These are phyloP conservation scores for Lipomyces mesembrius DNA, from an alignment of 805 yeast species.

Conservation along the genomic window DNA sequence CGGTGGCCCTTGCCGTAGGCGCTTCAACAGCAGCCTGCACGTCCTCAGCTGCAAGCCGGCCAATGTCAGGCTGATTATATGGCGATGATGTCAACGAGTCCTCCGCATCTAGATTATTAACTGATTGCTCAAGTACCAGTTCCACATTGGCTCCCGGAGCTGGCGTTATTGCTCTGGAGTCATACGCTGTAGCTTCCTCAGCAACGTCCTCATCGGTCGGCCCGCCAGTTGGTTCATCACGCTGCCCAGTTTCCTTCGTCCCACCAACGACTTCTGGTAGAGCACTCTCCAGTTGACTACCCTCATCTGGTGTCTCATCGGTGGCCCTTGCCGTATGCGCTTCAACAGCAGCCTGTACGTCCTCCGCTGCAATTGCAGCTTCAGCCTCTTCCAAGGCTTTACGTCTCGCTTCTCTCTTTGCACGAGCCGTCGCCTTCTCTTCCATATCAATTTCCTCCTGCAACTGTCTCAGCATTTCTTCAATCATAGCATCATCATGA, in stretches of 20 bases:
- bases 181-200: neutral
- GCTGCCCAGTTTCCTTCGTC: neutral
- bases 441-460: constrained; percentile 35
- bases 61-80: neutral
- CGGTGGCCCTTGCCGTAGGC: neutral
- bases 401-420: constrained; percentile 26
- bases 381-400: constrained; percentile 18
- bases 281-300: neutral
- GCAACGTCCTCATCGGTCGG: neutral
- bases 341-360: constrained; percentile 4
- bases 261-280: neutral
- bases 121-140: neutral
- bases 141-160: neutral
- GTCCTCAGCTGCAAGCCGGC: too few relatives aligned
- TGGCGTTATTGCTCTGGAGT: neutral
- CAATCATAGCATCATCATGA: constrained; percentile 48
- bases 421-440: constrained; percentile 26
- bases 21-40: constrained; percentile 7
- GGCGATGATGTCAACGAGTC: neutral
- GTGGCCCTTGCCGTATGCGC: neutral
- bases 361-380: constrained; percentile 20
- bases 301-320: neutral
- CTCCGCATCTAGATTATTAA: neutral
- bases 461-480: constrained; percentile 43
- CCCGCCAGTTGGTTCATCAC: neutral